phyloP scores from a whole-genome alignment of 495 filamentous ascomycete genomes.

The Bathelium albidoporum region DNA sequence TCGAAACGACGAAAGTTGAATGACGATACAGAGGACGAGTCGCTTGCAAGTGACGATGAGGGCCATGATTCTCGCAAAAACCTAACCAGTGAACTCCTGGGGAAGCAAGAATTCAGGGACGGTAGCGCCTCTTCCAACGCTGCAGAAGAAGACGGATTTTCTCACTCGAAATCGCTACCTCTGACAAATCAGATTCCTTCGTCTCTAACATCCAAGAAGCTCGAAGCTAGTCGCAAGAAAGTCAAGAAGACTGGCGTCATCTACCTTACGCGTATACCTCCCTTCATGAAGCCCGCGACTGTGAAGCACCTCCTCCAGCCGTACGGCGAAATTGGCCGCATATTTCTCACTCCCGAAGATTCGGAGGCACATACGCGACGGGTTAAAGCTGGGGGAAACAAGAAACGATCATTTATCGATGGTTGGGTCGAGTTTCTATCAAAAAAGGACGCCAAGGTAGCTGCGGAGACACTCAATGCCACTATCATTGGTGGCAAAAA shows the following conservation, averaged over 20 bases:
- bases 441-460: slow-evolving; percentile 69
- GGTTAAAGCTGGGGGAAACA: slow-evolving; percentile 65
- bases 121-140: not conserved
- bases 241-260: slow-evolving; percentile 63
- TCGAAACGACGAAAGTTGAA: slow-evolving; percentile 58
- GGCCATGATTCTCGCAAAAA: slow-evolving; percentile 2
- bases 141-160: not conserved
- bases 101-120: too few relatives aligned
- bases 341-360: slow-evolving; percentile 81
- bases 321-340: slow-evolving; percentile 68
- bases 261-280: slow-evolving; percentile 83
- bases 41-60: slow-evolving; percentile 25
- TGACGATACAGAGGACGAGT: slow-evolving; percentile 36
- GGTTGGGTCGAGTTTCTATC: slow-evolving; percentile 87
- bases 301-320: slow-evolving; percentile 65
- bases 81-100: too few relatives aligned
- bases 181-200: not conserved
- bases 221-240: slow-evolving; percentile 51
- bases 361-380: slow-evolving; percentile 47
- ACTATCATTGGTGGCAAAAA: slow-evolving; percentile 77
- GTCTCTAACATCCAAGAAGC: slow-evolving; percentile 26
- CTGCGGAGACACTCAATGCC: slow-evolving; percentile 77
- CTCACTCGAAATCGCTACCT: slow-evolving; percentile 14
- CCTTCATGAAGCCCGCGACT: slow-evolving; percentile 85
- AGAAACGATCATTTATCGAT: slow-evolving; percentile 76